Evolutionary conservation across 352 stramenopile genomes (phyloP).

Genomic region (Globisporangium paddicum): DNA sequence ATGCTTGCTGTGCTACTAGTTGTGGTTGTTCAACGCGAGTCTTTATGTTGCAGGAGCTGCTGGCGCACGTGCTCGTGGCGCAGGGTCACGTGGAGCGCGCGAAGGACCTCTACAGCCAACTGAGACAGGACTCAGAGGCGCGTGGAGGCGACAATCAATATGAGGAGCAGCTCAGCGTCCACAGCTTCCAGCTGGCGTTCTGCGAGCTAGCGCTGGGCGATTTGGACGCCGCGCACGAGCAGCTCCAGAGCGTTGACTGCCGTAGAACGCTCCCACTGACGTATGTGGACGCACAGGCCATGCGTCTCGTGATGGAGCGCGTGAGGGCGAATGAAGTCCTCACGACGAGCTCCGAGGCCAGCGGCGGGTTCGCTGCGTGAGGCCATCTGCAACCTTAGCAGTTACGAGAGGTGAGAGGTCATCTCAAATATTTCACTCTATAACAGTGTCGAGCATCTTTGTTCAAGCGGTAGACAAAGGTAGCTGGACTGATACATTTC

Average conservation of each 20-base stretch:
- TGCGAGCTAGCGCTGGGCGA: conserved; percentile 22
- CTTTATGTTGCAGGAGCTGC: conserved; percentile 26
- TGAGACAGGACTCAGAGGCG: not conserved
- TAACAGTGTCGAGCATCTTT: too few species aligned
- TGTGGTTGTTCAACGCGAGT: not conserved
- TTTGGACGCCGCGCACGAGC: conserved; percentile 1
- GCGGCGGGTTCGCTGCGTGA: not conserved
- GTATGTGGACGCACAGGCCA: conserved; percentile 10
- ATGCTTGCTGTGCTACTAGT: not conserved
- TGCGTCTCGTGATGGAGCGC: not conserved
- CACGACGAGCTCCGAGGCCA: not conserved
- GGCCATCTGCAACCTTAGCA: too few species aligned
- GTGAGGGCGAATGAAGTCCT: not conserved
- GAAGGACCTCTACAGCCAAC: not conserved
- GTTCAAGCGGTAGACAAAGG: too few species aligned
- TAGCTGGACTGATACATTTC: too few species aligned
- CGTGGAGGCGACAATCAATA: conserved; percentile 2
- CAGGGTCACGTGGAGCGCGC: conserved; percentile 20
- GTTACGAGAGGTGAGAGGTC: too few species aligned
- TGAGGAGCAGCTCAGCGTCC: conserved; percentile 17
- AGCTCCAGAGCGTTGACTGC: conserved; percentile 9
- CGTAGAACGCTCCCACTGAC: conserved; percentile 7
- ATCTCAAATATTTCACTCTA: too few species aligned
- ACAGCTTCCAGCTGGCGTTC: conserved; percentile 28
- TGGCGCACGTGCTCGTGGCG: conserved; percentile 35